phyloP scores from a whole-genome alignment of 257 asterid species.

The Gardenia jasminoides region DNA sequence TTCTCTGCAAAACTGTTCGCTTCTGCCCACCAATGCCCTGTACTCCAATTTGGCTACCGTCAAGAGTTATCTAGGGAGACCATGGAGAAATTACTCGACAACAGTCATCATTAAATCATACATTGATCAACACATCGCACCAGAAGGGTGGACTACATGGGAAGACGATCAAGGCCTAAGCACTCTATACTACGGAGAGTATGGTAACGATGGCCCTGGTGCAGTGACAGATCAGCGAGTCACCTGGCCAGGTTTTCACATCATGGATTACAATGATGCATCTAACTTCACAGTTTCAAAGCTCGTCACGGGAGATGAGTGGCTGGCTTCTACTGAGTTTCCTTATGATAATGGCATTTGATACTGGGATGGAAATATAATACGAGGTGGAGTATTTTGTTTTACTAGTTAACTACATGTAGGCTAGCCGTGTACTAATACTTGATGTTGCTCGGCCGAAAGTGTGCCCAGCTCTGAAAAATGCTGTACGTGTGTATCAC shows the following conservation, averaged over 20 bases:
- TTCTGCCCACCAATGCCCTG: slow-evolving; percentile 58
- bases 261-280: slow-evolving; percentile 69
- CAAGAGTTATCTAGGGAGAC: slow-evolving; percentile 75
- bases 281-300: slow-evolving; percentile 56
- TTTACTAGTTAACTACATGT: too few relatives aligned
- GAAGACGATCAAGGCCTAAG: slow-evolving; percentile 49
- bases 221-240: slow-evolving; percentile 56
- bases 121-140: slow-evolving; percentile 49
- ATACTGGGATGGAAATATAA: slow-evolving; percentile 10
- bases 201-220: slow-evolving; percentile 65
- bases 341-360: slow-evolving; percentile 75
- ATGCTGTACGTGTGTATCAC: not conserved
- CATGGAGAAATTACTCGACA: slow-evolving; percentile 69
- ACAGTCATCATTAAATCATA: slow-evolving; percentile 65
- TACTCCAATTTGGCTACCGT: slow-evolving; percentile 31
- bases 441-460: not conserved
- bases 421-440: not conserved
- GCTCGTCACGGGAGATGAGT: slow-evolving; percentile 67
- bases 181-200: slow-evolving; percentile 82
- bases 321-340: slow-evolving; percentile 81
- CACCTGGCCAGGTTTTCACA: slow-evolving; percentile 60
- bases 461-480: not conserved
- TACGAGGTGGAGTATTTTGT: not conserved
- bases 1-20: slow-evolving; percentile 72
- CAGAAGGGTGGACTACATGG: slow-evolving; percentile 74